phyloP scores from a whole-genome alignment of 2,329 filamentous ascomycete species.

The Aspergillus fumigatus region DNA sequence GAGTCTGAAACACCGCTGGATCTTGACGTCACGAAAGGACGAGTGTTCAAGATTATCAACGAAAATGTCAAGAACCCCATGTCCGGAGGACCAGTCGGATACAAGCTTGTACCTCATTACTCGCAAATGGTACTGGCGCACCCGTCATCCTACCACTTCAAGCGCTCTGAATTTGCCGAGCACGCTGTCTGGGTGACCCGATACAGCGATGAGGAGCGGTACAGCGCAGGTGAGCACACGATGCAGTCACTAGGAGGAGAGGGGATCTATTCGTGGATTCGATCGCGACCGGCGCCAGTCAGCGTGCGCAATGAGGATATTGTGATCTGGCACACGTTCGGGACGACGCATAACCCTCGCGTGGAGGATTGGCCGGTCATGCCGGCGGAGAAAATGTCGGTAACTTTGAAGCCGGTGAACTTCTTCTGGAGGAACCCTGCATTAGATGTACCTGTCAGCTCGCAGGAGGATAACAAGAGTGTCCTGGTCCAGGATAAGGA shows the following conservation, averaged over 20 bases:
- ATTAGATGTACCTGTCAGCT: constrained; percentile 7
- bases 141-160: constrained; percentile 43
- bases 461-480: constrained; percentile 6
- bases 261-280: constrained; percentile 18
- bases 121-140: constrained; percentile 55
- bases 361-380: constrained; percentile 40
- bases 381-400: constrained; percentile 23
- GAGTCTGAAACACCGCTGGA: constrained; percentile 43
- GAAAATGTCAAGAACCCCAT: constrained; percentile 46
- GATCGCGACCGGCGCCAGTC: constrained; percentile 10
- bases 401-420: constrained; percentile 7
- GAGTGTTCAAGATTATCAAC: constrained; percentile 56
- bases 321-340: constrained; percentile 36
- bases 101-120: constrained; percentile 49
- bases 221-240: constrained; percentile 47
- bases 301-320: constrained; percentile 24
- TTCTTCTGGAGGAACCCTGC: constrained; percentile 11
- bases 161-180: constrained; percentile 48
- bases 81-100: constrained; percentile 49
- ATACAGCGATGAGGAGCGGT: constrained; percentile 48
- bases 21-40: constrained; percentile 31
- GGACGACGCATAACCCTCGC: constrained; percentile 40
- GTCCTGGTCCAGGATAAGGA: constrained; percentile 1
- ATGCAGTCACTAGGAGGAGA: constrained; percentile 39
- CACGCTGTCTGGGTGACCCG: constrained; percentile 51